Evolutionary conservation across 352 stramenopile genomes (phyloP).

Genomic region (Globisporangium perplexum): DNA sequence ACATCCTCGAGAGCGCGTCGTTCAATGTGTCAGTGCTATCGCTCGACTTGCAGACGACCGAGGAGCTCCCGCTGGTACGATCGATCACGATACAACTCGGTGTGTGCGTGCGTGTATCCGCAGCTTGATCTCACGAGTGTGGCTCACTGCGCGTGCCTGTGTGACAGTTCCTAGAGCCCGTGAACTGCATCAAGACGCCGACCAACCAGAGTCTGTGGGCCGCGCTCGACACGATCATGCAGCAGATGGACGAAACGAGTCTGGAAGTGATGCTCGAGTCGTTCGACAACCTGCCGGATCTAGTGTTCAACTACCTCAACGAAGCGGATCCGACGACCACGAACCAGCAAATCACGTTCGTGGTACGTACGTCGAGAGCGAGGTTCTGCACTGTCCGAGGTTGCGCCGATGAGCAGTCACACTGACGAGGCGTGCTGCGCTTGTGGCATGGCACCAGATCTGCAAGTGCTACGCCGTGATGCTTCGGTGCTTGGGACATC

Average conservation of each 20-base stretch:
- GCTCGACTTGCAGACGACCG: constrained; percentile 61
- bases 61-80: constrained; percentile 63
- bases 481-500: constrained; percentile 64
- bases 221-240: constrained; percentile 77
- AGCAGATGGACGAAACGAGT: constrained; percentile 80
- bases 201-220: constrained; percentile 76
- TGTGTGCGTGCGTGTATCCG: not conserved
- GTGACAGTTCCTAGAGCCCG: constrained; percentile 60
- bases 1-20: constrained; percentile 67
- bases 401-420: not conserved
- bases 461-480: constrained; percentile 77
- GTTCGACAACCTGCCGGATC: constrained; percentile 83
- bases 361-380: constrained; percentile 34
- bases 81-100: not conserved
- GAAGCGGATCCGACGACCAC: constrained; percentile 53
- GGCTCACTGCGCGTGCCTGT: not conserved
- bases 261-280: constrained; percentile 73
- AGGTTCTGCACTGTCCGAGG: not conserved
- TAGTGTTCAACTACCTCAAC: constrained; percentile 84
- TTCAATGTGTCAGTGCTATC: constrained; percentile 70
- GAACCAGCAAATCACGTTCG: constrained; percentile 68
- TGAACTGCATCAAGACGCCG: constrained; percentile 76
- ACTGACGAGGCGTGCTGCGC: not conserved
- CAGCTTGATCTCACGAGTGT: not conserved
- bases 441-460: constrained; percentile 29